Evolutionary conservation across 768 basidiomycete genomes (phyloP), one percentile per base, ranked within the genome.

Genomic region (Serendipita sp.): DNA sequence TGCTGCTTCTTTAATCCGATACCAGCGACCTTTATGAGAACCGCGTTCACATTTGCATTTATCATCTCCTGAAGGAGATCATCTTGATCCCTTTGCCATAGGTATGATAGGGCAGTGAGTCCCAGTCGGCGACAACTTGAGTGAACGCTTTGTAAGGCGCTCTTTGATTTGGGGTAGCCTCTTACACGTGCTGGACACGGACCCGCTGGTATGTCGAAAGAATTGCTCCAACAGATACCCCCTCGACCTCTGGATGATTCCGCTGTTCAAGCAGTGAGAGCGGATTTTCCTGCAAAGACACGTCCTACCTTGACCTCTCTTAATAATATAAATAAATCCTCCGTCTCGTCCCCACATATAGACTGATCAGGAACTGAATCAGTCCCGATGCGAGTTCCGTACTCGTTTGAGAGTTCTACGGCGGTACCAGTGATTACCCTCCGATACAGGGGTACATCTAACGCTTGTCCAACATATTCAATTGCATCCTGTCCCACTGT

Each of bases 401-500:
- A 99, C 71, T 97, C 92, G 11, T 81, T 75, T 50, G 84, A 83
- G 72, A 86, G 85, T 61, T 90, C 84, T 9, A 97, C 72, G 1
- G 96, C 86, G 30, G 77, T 76, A 1, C 96, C 96, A 7, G 75
- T 77, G 65, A 99, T 98, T 31, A 89, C 77, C 63, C 81, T 79
- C 30, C 89, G 81, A 75, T 87, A 90, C 9, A 98, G 78, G 7
- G 96, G 96, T 1, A 95, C 82, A 16, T 83, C 86, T 62, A 98
- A 76, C 1, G 95, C 90, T 58, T 78, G 76, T 22, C 92, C 93
- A 62, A 98, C 85, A 60, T 86, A 77, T 56, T 89, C 83, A 64
- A 98, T 85, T 17, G 91, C 90, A 63, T 92, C 90, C 70, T 97
- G 94, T 0, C 94, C 96, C 28, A 99, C 94, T n/a, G 95, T 97